Evolutionary conservation across 2,329 filamentous ascomycete genomes (phyloP).

Genomic region (Calonectria honghensis): DNA sequence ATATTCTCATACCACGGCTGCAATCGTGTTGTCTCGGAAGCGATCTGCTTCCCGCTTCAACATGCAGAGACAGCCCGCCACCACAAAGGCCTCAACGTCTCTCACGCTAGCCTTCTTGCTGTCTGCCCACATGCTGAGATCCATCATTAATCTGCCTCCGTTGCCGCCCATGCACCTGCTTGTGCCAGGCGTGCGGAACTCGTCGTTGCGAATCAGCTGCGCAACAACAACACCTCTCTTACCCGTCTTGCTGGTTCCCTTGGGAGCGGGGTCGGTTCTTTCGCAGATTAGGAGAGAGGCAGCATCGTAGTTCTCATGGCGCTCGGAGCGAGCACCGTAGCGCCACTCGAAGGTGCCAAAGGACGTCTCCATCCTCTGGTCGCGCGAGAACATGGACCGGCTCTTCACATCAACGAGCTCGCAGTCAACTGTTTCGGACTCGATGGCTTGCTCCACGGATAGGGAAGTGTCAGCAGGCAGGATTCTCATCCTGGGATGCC

Average conservation of each 20-base stretch:
- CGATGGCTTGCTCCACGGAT: conserved; percentile 47
- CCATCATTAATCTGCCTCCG: conserved; percentile 49
- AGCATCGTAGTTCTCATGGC: conserved; percentile 36
- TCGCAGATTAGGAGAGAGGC: conserved; percentile 48
- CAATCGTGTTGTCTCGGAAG: conserved; percentile 46
- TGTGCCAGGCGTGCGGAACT: conserved; percentile 48
- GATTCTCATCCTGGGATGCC: conserved; percentile 47
- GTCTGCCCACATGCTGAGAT: conserved; percentile 45
- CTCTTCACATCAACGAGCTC: conserved; percentile 45
- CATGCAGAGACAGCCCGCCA: conserved; percentile 50
- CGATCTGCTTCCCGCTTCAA: conserved; percentile 51
- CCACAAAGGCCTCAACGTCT: conserved; percentile 47
- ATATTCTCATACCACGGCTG: conserved; percentile 34
- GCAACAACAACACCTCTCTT: conserved; percentile 42
- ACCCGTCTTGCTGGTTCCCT: neutral
- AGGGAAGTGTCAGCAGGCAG: conserved; percentile 24
- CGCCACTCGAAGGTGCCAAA: conserved; percentile 49
- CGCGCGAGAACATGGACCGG: conserved; percentile 44
- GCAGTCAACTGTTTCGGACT: conserved; percentile 14
- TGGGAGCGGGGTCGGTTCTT: conserved; percentile 29
- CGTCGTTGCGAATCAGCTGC: conserved; percentile 47
- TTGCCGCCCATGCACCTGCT: conserved; percentile 47
- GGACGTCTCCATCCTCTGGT: conserved; percentile 48
- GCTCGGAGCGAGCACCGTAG: conserved; percentile 44
- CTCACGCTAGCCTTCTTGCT: conserved; percentile 36